Conservation (phyloP, 2,329 filamentous ascomycete genomes). For the Arthrobotrys pseudoclavata region DNA sequence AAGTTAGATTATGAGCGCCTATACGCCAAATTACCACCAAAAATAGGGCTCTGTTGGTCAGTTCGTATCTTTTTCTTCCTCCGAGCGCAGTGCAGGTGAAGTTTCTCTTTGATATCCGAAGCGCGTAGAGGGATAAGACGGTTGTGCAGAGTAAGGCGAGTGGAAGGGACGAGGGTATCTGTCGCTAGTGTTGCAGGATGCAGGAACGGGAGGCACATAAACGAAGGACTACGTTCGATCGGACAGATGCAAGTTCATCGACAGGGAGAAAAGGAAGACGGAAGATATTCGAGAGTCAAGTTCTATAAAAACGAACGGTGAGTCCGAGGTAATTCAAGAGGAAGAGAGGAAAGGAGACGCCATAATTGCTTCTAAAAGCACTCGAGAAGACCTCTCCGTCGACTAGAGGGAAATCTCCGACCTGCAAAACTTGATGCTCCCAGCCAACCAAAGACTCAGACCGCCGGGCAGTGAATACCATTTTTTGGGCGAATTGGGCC, state of each 20-base stretch:
- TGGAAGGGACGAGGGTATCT: conserved; percentile 32
- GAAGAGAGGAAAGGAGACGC: conserved; percentile 38
- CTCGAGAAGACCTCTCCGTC: conserved; percentile 38
- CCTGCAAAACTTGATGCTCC: conserved; percentile 41
- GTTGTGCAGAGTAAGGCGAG: conserved; percentile 9
- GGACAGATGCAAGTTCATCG: conserved; percentile 47
- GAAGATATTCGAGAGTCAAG: conserved; percentile 20
- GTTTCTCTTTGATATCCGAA: conserved; percentile 39
- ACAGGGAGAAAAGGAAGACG: conserved; percentile 11
- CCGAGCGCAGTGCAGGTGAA: conserved; percentile 4
- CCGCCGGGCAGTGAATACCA: conserved; percentile 6
- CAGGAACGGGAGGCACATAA: conserved; percentile 53
- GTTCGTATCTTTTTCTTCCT: conserved; percentile 24
- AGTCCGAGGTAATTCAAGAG: conserved; percentile 37
- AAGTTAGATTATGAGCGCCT: conserved; percentile 57
- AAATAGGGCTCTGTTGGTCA: conserved; percentile 39
- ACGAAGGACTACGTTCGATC: conserved; percentile 59
- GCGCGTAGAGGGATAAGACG: conserved; percentile 37
- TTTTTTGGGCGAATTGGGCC: conserved; percentile 50
- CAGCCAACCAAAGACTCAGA: conserved; percentile 41
- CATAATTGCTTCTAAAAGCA: conserved; percentile 38
- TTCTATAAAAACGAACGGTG: conserved; percentile 40
- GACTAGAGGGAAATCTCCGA: conserved; percentile 60
- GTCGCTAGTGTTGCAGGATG: conserved; percentile 47
- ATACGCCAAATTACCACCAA: conserved; percentile 51